A percentile compares a stretch with the other conserved stretches of the same genome.
Conservation (phyloP, 768 basidiomycete species). For the Butyriboletus loyo region DNA sequence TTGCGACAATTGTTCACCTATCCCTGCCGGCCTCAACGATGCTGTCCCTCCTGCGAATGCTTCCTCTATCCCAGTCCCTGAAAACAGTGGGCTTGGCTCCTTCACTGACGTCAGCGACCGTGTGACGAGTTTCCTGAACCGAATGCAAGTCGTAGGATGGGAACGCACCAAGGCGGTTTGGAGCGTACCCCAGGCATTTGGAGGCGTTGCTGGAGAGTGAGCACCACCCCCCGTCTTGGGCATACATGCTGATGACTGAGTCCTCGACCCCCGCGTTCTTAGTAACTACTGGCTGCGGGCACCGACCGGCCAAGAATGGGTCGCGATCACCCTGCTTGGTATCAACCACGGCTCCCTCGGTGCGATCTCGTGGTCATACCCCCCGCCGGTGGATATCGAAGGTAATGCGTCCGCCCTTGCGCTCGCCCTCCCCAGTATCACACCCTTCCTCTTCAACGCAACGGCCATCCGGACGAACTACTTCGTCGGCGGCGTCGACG, state of each 20-base stretch:
- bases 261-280: not conserved
- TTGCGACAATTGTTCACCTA: slow-evolving; percentile 54
- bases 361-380: slow-evolving; percentile 49
- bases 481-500: slow-evolving; percentile 42
- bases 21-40: slow-evolving; percentile 39
- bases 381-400: slow-evolving; percentile 52
- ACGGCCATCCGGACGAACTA: slow-evolving; percentile 40
- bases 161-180: slow-evolving; percentile 66
- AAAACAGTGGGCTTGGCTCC: slow-evolving; percentile 25
- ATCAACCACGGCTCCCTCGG: slow-evolving; percentile 70
- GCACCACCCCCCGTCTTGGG: slow-evolving; percentile 6
- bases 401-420: slow-evolving; percentile 49
- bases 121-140: slow-evolving; percentile 60
- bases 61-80: slow-evolving; percentile 14
- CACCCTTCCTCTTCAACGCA: slow-evolving; percentile 45
- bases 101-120: slow-evolving; percentile 67
- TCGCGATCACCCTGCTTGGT: slow-evolving; percentile 59
- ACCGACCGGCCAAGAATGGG: slow-evolving; percentile 67
- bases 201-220: slow-evolving; percentile 38
- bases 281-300: slow-evolving; percentile 55
- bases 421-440: slow-evolving; percentile 43
- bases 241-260: not conserved
- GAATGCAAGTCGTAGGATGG: slow-evolving; percentile 61
- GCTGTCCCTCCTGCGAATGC: slow-evolving; percentile 24
- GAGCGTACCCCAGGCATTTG: slow-evolving; percentile 79